A percentile compares a stretch with the other conserved stretches of the same genome.
phyloP scores from a whole-genome alignment of 305 asterid genomes.

The Fraxinus velutina region DNA sequence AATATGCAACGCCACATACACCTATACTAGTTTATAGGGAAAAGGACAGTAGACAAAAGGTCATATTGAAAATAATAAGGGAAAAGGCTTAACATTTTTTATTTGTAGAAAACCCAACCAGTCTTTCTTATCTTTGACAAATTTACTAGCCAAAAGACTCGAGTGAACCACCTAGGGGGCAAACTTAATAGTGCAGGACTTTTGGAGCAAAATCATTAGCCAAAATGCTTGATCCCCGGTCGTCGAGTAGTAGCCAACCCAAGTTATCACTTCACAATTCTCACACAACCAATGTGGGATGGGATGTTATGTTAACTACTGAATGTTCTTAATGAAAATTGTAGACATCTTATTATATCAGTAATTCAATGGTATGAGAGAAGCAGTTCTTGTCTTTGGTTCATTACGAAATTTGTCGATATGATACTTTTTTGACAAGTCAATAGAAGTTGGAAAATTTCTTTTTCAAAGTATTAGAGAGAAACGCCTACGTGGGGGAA shows the following conservation, averaged over 20 bases:
- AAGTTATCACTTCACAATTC: slow-evolving; percentile 1
- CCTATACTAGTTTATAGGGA: not conserved
- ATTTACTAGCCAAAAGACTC: not conserved
- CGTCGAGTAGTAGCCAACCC: not conserved
- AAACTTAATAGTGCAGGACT: not conserved
- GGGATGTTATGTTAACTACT: not conserved
- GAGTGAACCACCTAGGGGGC: not conserved
- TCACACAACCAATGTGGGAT: not conserved
- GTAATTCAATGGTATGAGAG: not conserved
- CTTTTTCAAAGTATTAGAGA: slow-evolving; percentile 20
- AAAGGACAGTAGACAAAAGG: not conserved
- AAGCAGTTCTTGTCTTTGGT: not conserved
- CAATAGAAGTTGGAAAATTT: slow-evolving; percentile 15
- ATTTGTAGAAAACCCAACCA: not conserved
- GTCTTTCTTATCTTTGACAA: not conserved
- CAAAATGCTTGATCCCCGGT: not conserved
- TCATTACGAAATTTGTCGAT: slow-evolving; percentile 15
- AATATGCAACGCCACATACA: not conserved
- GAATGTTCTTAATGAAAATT: not conserved
- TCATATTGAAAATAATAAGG: not conserved
- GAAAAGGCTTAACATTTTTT: not conserved
- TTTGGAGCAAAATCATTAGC: not conserved
- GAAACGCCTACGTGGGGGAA: slow-evolving; percentile 69
- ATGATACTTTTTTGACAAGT: slow-evolving; percentile 12
- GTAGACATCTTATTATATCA: not conserved